Conservation (phyloP, 2,329 filamentous ascomycete genomes). For the Colletotrichum filicis region DNA sequence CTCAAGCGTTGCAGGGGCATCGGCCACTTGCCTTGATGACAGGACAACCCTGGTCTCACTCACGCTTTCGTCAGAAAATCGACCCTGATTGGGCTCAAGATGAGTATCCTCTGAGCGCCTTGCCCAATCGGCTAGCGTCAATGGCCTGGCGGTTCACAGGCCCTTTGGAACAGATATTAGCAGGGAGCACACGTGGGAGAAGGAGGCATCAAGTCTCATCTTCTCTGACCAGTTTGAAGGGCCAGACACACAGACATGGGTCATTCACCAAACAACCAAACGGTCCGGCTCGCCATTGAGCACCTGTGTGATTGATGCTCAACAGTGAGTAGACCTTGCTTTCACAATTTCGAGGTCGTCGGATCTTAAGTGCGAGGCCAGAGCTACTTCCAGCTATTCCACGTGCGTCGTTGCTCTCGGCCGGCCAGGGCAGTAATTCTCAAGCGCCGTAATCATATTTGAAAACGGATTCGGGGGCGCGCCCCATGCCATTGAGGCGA, state of each 20-base stretch:
- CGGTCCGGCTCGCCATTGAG: too few species aligned
- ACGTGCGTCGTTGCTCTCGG: neutral
- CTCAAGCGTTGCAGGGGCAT: neutral
- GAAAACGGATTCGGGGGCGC: neutral
- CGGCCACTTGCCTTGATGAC: neutral
- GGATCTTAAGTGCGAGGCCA: neutral
- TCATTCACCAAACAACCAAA: neutral
- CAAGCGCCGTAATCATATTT: neutral
- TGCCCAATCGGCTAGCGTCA: constrained; percentile 11
- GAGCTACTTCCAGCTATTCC: neutral
- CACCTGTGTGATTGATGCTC: neutral
- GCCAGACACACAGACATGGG: constrained; percentile 13
- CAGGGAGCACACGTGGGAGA: constrained; percentile 30
- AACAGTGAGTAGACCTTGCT: neutral
- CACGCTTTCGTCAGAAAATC: constrained; percentile 31
- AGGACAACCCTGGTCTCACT: neutral
- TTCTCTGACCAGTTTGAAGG: constrained; percentile 14
- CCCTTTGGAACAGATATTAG: constrained; percentile 18
- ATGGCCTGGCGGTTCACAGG: neutral
- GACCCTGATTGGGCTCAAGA: neutral
- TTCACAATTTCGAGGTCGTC: neutral
- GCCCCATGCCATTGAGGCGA: neutral
- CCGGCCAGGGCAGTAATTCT: neutral
- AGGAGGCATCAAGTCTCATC: constrained; percentile 16
- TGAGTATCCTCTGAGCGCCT: constrained; percentile 1